Conservation (phyloP, 148 eudicot species). For the Chenopodium quinoa region DNA sequence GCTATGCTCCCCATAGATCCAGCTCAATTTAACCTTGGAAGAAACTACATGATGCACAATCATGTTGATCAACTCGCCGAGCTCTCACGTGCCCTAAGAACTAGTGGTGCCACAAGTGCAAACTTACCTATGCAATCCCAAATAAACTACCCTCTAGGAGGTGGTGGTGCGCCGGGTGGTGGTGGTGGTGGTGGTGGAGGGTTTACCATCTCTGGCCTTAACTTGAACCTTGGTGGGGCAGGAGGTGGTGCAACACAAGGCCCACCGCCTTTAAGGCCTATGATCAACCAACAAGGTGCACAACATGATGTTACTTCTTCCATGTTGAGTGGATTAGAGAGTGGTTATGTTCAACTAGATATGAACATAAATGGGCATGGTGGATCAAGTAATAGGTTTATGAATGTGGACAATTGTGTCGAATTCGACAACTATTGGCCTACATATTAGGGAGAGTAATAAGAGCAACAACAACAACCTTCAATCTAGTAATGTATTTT, state of each 20-base stretch:
- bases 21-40: constrained; percentile 42
- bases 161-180: constrained; percentile 29
- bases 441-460: constrained; percentile 36
- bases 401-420: constrained; percentile 58
- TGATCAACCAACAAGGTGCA: constrained; percentile 35
- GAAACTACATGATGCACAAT: constrained; percentile 47
- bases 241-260: constrained; percentile 27
- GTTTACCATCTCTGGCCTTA: constrained; percentile 65
- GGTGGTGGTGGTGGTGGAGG: constrained; percentile 25
- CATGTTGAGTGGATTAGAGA: constrained; percentile 40
- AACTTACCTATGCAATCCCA: constrained; percentile 45
- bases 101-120: constrained; percentile 29
- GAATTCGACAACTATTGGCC: constrained; percentile 79
- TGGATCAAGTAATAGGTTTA: constrained; percentile 40
- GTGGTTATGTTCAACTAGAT: constrained; percentile 40
- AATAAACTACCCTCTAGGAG: constrained; percentile 38
- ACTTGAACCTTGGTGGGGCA: constrained; percentile 57
- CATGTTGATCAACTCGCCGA: constrained; percentile 47
- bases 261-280: constrained; percentile 38
- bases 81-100: constrained; percentile 45
- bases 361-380: constrained; percentile 35
- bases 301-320: constrained; percentile 35
- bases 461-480: background rate
- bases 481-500: background rate
- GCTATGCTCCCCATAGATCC: constrained; percentile 50